A percentile compares a stretch with the other conserved stretches of the same genome.
These are phyloP conservation scores for Apophysomyces ossiformis DNA, from an alignment of 371 early-diverging fungal species.

Conservation along the genomic window DNA sequence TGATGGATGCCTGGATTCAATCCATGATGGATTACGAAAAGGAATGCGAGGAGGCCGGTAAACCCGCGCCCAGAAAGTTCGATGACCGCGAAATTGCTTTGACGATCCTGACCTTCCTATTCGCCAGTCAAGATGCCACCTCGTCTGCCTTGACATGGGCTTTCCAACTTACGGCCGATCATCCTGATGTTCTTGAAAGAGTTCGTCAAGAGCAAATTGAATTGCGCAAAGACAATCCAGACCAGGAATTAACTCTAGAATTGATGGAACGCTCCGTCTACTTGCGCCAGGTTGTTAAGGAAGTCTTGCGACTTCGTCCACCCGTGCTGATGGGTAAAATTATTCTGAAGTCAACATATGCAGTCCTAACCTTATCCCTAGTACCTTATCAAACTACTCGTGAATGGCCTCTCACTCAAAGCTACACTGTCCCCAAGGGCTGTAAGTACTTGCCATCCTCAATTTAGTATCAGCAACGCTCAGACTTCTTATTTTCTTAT, in stretches of 20 bases:
- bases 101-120: conserved; percentile 54
- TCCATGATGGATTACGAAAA: conserved; percentile 44
- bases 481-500: not conserved
- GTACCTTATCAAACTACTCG: conserved; percentile 53
- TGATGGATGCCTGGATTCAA: conserved; percentile 58
- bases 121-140: conserved; percentile 59
- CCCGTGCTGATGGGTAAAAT: conserved; percentile 55
- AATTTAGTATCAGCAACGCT: not conserved
- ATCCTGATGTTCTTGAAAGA: conserved; percentile 50
- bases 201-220: conserved; percentile 47
- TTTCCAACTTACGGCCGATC: conserved; percentile 55
- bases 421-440: conserved; percentile 51
- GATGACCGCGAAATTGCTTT: conserved; percentile 53
- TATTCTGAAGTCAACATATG: not conserved
- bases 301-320: conserved; percentile 53
- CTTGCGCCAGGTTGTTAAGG: conserved; percentile 55
- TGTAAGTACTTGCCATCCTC: conserved; percentile 23
- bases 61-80: conserved; percentile 51
- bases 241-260: conserved; percentile 39
- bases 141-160: conserved; percentile 60
- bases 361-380: conserved; percentile 8
- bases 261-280: conserved; percentile 49
- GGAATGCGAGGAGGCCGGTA: conserved; percentile 36
- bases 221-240: conserved; percentile 36
- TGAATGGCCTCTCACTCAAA: conserved; percentile 48